A percentile compares a stretch with the other conserved stretches of the same genome.
These are phyloP conservation scores for Microdochium paspali DNA, from an alignment of 2,329 filamentous ascomycete species.

Conservation along the genomic window DNA sequence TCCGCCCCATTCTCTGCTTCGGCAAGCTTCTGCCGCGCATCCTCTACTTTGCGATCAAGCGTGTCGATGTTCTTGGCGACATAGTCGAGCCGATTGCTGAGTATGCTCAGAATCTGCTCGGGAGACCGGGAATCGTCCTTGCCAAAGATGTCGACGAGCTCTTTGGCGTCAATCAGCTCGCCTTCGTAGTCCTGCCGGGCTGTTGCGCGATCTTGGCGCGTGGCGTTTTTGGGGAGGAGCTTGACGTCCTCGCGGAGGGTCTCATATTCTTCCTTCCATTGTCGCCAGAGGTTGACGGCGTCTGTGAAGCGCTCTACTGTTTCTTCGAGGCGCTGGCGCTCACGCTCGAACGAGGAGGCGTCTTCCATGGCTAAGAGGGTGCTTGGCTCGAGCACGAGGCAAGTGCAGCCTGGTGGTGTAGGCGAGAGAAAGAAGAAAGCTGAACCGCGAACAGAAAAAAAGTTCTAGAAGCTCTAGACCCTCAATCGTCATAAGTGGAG, in stretches of 20 bases:
- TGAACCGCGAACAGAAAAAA: background rate
- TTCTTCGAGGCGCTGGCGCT: constrained; percentile 65
- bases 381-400: background rate
- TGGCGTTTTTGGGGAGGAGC: constrained; percentile 36
- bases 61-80: constrained; percentile 72
- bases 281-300: constrained; percentile 78
- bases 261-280: constrained; percentile 88
- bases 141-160: constrained; percentile 41
- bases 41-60: constrained; percentile 46
- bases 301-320: constrained; percentile 65
- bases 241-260: constrained; percentile 75
- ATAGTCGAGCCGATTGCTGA: constrained; percentile 78
- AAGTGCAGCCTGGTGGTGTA: background rate
- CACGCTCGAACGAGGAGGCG: constrained; percentile 42
- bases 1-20: constrained; percentile 15
- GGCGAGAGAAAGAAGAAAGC: background rate
- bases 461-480: background rate
- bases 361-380: background rate
- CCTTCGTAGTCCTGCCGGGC: constrained; percentile 53
- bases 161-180: constrained; percentile 51
- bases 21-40: constrained; percentile 16
- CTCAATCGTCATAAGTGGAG: background rate
- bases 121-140: constrained; percentile 36
- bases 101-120: constrained; percentile 55
- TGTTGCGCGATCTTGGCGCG: constrained; percentile 43